A percentile compares a stretch with the other conserved stretches of the same genome.
These are phyloP conservation scores for Cutaneotrichosporon cavernicola DNA, from an alignment of 1,284 basidiomycete genomes.

Conservation along the genomic window DNA sequence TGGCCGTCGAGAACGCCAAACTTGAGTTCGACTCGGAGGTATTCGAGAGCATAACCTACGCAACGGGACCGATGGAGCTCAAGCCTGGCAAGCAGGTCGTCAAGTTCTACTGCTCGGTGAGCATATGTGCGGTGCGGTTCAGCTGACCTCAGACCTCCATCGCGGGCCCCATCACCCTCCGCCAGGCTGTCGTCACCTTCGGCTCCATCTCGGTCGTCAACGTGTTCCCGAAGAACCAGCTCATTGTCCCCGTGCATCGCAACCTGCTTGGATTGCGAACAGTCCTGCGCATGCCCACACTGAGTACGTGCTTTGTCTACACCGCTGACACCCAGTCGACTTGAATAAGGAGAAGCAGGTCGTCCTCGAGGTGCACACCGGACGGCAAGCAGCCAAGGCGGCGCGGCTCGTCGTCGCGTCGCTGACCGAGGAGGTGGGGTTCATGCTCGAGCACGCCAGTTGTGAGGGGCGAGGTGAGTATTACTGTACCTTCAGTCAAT, in stretches of 20 bases:
- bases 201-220: conserved; percentile 29
- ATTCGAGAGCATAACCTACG: conserved; percentile 38
- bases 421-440: conserved; percentile 29
- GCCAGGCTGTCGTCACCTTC: conserved; percentile 27
- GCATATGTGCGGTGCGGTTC: conserved; percentile 10
- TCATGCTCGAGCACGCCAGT: conserved; percentile 24
- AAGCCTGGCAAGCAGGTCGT: conserved; percentile 40
- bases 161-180: conserved; percentile 30
- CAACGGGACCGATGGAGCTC: conserved; percentile 25
- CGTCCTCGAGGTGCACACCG: conserved; percentile 35
- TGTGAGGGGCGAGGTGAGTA: conserved; percentile 14
- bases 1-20: conserved; percentile 33
- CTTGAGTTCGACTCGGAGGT: conserved; percentile 36
- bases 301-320: conserved; percentile 27
- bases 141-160: conserved; percentile 33
- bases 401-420: conserved; percentile 28
- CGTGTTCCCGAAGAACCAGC: conserved; percentile 20
- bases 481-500: too few species aligned
- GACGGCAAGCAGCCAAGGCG: conserved; percentile 22
- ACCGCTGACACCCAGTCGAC: conserved; percentile 31
- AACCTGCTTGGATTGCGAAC: conserved; percentile 29
- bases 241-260: conserved; percentile 26
- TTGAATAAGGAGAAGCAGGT: conserved; percentile 40
- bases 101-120: conserved; percentile 36
- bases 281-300: conserved; percentile 39